Conservation (phyloP, 768 basidiomycete species). For the Thelephora aurantiotincta region DNA sequence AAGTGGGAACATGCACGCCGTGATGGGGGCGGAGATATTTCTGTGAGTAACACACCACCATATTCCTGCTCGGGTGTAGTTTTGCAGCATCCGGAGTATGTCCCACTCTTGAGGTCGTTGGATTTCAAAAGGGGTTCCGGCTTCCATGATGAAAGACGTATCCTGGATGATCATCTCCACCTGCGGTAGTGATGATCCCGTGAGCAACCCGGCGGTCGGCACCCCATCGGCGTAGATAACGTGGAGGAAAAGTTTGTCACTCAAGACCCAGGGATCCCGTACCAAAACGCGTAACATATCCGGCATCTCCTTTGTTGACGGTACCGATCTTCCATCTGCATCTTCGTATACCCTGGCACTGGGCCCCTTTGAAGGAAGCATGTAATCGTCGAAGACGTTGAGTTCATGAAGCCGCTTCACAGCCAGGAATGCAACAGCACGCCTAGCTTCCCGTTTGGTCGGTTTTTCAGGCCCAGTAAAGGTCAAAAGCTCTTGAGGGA, state of each 20-base stretch:
- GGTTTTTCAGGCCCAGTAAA: conserved; percentile 45
- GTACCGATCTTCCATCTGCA: conserved; percentile 31
- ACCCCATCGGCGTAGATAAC: conserved; percentile 35
- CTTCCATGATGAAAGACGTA: conserved; percentile 20
- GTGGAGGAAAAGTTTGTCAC: conserved; percentile 48
- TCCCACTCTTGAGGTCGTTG: conserved; percentile 30
- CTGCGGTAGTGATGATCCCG: conserved; percentile 41
- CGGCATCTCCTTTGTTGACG: conserved; percentile 32
- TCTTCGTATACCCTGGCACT: conserved; percentile 36
- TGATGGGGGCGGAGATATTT: conserved; percentile 34
- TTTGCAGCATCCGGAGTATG: conserved; percentile 39
- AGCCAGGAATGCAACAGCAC: conserved; percentile 70
- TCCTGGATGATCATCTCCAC: conserved; percentile 27
- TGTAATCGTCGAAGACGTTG: conserved; percentile 72
- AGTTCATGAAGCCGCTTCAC: conserved; percentile 53
- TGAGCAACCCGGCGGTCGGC: conserved; percentile 46
- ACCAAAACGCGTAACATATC: conserved; percentile 45
- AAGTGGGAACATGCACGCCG: conserved; percentile 57
- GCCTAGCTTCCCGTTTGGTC: conserved; percentile 72
- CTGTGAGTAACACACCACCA: conserved; percentile 50
- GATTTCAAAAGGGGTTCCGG: conserved; percentile 24
- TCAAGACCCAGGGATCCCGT: conserved; percentile 52
- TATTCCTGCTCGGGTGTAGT: conserved; percentile 48
- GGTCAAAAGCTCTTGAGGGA: conserved; percentile 35
- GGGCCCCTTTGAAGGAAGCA: conserved; percentile 53